These are phyloP conservation scores for Chlamydomonas sp. DNA, from an alignment of 139 green algal genomes.

Conservation along the genomic window DNA sequence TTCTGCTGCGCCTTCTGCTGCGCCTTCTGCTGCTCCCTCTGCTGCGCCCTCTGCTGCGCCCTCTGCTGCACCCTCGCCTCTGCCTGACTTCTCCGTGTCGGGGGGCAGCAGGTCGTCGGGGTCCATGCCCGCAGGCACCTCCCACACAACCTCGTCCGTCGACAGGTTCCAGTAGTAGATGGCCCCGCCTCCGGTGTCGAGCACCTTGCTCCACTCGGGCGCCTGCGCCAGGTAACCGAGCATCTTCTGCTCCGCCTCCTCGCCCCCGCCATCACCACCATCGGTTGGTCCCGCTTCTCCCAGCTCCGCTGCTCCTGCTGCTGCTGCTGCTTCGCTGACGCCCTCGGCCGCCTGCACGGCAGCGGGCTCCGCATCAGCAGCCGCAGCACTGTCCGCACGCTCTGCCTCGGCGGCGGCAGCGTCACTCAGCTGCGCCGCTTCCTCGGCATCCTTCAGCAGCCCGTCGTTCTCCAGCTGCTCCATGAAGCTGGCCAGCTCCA, in stretches of 20 bases:
- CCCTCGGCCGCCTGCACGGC: conserved; percentile 7
- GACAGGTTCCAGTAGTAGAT: conserved; percentile 63
- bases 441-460: conserved; percentile 40
- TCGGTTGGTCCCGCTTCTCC: no score
- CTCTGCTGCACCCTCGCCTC: neutral
- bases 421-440: no score
- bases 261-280: neutral
- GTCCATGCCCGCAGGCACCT: conserved; percentile 39
- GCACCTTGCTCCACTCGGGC: conserved; percentile 45
- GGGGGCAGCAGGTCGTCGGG: conserved; percentile 30
- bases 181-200: conserved; percentile 52
- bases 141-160: conserved; percentile 62
- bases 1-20: no score
- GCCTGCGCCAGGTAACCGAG: conserved; percentile 45
- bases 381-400: neutral
- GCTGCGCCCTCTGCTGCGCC: neutral
- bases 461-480: conserved; percentile 61
- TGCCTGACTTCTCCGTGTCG: no score
- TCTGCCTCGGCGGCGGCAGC: conserved; percentile 1
- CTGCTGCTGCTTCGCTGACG: conserved; percentile 3
- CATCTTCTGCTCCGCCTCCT: conserved; percentile 46
- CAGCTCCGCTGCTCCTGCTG: no score
- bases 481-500: conserved; percentile 67
- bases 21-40: no score
- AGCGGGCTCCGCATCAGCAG: neutral